phyloP scores from a whole-genome alignment of 345 rosid genomes.

The Moringa oleifera region DNA sequence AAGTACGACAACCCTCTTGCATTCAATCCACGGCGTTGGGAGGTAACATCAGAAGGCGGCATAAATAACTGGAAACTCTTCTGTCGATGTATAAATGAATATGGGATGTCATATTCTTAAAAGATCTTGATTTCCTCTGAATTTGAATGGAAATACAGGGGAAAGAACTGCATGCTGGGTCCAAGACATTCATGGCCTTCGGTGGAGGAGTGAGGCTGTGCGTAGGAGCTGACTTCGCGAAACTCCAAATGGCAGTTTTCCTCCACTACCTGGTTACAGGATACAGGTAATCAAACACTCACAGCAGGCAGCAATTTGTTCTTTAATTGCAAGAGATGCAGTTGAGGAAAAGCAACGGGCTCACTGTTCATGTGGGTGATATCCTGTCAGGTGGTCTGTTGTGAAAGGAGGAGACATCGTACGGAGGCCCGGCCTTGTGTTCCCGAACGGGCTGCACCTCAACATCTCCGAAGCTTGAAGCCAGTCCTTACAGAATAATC shows the following conservation, averaged over 20 bases:
- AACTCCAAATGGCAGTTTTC: constrained; percentile 30
- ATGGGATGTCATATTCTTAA: no score
- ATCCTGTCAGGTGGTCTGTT: constrained; percentile 7
- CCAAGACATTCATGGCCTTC: constrained; percentile 42
- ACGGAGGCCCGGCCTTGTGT: constrained; percentile 17
- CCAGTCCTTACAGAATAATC: no score
- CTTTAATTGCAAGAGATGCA: no score
- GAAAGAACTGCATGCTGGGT: constrained; percentile 24
- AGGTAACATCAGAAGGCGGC: no score
- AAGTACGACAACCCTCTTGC: constrained; percentile 26
- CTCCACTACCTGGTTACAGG: constrained; percentile 29
- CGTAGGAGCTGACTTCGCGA: constrained; percentile 38
- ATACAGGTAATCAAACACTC: no score
- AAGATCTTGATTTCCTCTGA: no score
- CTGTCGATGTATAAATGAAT: no score
- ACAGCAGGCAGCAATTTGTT: no score
- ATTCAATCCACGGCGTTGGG: constrained; percentile 46
- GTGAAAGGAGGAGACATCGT: constrained; percentile 16
- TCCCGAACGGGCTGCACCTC: constrained; percentile 20
- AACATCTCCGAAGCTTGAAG: constrained; percentile 11
- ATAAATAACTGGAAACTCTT: no score
- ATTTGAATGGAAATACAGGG: constrained; percentile 14
- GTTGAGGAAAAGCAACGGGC: no score
- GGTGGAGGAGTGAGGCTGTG: constrained; percentile 47
- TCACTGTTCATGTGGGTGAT: no score